phyloP scores from a whole-genome alignment of 2,329 filamentous ascomycete species.

The Drechslerella dactyloides region DNA sequence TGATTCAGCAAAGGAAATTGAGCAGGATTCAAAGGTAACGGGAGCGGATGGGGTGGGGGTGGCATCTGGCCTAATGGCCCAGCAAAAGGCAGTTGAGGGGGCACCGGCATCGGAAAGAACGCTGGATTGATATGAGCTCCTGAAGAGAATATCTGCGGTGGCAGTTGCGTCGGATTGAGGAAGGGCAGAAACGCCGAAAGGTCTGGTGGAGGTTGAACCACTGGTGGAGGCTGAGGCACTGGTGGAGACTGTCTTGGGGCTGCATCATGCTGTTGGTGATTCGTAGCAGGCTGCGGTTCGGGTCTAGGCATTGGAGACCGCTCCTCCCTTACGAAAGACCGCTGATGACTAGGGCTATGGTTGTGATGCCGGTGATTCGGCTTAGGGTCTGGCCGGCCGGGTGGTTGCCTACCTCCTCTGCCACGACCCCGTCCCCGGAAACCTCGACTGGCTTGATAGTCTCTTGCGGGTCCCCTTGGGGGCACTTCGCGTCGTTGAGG shows the following conservation, averaged over 20 bases:
- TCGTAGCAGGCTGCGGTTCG: constrained; percentile 2
- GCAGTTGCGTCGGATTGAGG: constrained; percentile 7
- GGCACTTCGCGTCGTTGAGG: constrained; percentile 61
- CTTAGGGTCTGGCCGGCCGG: constrained; percentile 18
- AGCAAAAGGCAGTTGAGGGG: constrained; percentile 30
- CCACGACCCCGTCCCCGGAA: constrained; percentile 56
- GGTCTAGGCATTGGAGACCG: background rate
- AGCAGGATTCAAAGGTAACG: constrained; percentile 17
- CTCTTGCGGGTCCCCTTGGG: constrained; percentile 60
- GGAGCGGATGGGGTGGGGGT: background rate
- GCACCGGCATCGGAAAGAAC: constrained; percentile 35
- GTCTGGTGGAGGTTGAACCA: constrained; percentile 7
- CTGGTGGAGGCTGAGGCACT: constrained; percentile 5
- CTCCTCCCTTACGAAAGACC: constrained; percentile 20
- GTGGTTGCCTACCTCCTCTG: constrained; percentile 25
- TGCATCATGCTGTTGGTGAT: background rate
- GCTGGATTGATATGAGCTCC: constrained; percentile 36
- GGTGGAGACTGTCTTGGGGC: constrained; percentile 1
- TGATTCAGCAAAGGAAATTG: constrained; percentile 16
- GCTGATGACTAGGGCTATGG: constrained; percentile 18
- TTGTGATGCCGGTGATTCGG: constrained; percentile 12
- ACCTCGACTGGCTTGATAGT: constrained; percentile 57
- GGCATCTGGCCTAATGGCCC: constrained; percentile 28
- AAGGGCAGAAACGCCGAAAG: constrained; percentile 38
- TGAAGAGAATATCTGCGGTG: constrained; percentile 25